A percentile compares a stretch with the other conserved stretches of the same genome.
Evolutionary conservation across 2,329 filamentous ascomycete genomes (phyloP).

Genomic region (Claviceps pusilla): DNA sequence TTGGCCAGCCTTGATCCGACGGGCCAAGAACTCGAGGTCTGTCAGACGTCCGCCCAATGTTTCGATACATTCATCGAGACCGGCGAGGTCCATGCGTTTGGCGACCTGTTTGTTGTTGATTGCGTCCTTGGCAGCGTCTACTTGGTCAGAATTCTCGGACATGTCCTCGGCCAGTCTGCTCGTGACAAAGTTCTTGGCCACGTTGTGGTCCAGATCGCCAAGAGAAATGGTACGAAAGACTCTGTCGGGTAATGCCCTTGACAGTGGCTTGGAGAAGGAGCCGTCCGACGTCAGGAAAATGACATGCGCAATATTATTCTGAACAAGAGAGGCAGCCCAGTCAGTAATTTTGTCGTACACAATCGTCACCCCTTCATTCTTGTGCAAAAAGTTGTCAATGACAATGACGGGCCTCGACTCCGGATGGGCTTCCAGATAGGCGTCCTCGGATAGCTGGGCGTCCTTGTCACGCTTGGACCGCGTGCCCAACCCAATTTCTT

Average conservation of each 20-base stretch:
- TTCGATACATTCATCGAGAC: conserved; percentile 69
- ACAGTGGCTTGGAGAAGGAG: conserved; percentile 73
- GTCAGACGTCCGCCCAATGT: conserved; percentile 82
- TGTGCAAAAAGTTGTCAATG: conserved; percentile 83
- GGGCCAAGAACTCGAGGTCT: conserved; percentile 85
- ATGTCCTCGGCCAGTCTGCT: conserved; percentile 51
- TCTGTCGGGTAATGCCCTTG: conserved; percentile 76
- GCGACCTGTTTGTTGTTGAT: conserved; percentile 3
- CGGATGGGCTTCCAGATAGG: conserved; percentile 79
- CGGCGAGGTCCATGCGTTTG: conserved; percentile 36
- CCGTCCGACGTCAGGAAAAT: conserved; percentile 86
- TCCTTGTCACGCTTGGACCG: conserved; percentile 63
- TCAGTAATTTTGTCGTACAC: conserved; percentile 71
- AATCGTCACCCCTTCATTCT: conserved; percentile 47
- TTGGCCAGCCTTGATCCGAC: conserved; percentile 76
- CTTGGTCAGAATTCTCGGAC: conserved; percentile 10
- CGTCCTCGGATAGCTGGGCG: conserved; percentile 58
- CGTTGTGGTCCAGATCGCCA: conserved; percentile 71
- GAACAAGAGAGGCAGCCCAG: conserved; percentile 76
- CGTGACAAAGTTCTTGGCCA: conserved; percentile 82
- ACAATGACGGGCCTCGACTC: conserved; percentile 71
- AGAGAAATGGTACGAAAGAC: conserved; percentile 78
- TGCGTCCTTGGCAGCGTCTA: conserved; percentile 11
- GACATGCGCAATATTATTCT: conserved; percentile 81
- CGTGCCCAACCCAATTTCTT: conserved; percentile 55